Conservation (phyloP, 2,329 filamentous ascomycete genomes). For the Fusarium sp. region DNA sequence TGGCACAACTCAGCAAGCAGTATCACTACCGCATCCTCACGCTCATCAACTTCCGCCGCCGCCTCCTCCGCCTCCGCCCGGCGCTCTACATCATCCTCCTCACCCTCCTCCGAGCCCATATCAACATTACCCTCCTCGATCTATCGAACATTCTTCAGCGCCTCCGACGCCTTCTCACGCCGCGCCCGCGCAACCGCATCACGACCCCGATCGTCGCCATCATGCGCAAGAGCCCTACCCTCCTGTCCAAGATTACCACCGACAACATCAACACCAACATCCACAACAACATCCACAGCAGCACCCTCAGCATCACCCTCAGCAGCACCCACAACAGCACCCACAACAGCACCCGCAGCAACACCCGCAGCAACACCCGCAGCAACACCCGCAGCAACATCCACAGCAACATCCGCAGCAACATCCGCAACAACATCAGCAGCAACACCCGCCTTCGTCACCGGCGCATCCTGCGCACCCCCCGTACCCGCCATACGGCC, state of each 20-base stretch:
- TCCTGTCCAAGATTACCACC: constrained; percentile 67
- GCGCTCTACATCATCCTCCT: constrained; percentile 49
- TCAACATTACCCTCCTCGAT: constrained; percentile 57
- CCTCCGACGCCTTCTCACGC: constrained; percentile 49
- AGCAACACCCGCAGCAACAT: constrained; percentile 48
- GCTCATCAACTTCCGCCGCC: constrained; percentile 52
- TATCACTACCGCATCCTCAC: constrained; percentile 59
- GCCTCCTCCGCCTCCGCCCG: constrained; percentile 48
- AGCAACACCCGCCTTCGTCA: constrained; percentile 55
- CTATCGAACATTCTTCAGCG: constrained; percentile 52
- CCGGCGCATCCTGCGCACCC: constrained; percentile 57
- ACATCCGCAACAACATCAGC: constrained; percentile 44
- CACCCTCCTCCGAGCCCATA: constrained; percentile 55
- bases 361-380: constrained; percentile 52
- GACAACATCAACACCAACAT: constrained; percentile 45
- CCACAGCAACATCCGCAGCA: constrained; percentile 45
- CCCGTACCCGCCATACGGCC: constrained; percentile 60
- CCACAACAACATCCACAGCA: constrained; percentile 49
- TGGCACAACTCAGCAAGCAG: constrained; percentile 62
- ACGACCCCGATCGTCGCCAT: constrained; percentile 67
- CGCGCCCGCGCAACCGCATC: constrained; percentile 52
- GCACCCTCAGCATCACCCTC: constrained; percentile 46
- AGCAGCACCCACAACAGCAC: constrained; percentile 40
- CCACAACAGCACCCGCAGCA: constrained; percentile 44
- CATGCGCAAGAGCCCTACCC: constrained; percentile 69